Base-by-base conservation (phyloP, 352 stramenopile species). In the Phytophthora sp. region DNA sequence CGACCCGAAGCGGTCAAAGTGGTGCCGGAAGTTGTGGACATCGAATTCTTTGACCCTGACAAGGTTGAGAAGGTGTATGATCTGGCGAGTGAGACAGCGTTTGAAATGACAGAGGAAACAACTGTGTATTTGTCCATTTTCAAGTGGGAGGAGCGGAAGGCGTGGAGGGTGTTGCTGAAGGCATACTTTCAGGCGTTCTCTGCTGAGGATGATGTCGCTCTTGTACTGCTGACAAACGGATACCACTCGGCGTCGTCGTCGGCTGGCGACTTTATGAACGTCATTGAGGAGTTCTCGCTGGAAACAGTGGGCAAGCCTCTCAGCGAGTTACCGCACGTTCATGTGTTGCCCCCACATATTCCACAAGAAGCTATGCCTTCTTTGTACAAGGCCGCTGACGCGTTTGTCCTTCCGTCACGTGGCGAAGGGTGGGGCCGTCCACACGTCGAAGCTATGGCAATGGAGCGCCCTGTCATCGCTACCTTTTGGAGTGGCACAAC, bases 371-470 rank as follows among this genome's bases (percentile, higher is more conserved):
- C 64, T 1, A 64, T 95, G 60, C 81, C 82, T 8, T 48, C 74
- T 0, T 45, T 97, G 21, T 97, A 97, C 50, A 85, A 87, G 45
- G 73, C 86, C 21, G 89, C 87, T 7, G 85, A 74, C 18, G 87
- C 87, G 7, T 94, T 98, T 53, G 94, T 98, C 46, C 69, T 97
- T 5, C 94, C 94, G 3, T 97, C 88, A 4, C 74, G 92, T 44
- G 94, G 94, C n/a, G 94, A 98, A 79, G 93, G 94, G 26, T 98
- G 94, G 94, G 92, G 95, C 4, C 82, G 95, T 13, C 92, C 93
- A 12, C 91, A 98, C 54, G 89, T 97, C 1, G 95, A 98, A 54
- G 93, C 94, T 7, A 98, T 98, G 95, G 77, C 89, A 3, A 98
- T 97, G 87, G 92, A 76, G 5, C 61, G 91, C 21, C 89, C 92